Evolutionary conservation across 805 yeast genomes (phyloP).

Genomic region (Saturnispora diversa): DNA sequence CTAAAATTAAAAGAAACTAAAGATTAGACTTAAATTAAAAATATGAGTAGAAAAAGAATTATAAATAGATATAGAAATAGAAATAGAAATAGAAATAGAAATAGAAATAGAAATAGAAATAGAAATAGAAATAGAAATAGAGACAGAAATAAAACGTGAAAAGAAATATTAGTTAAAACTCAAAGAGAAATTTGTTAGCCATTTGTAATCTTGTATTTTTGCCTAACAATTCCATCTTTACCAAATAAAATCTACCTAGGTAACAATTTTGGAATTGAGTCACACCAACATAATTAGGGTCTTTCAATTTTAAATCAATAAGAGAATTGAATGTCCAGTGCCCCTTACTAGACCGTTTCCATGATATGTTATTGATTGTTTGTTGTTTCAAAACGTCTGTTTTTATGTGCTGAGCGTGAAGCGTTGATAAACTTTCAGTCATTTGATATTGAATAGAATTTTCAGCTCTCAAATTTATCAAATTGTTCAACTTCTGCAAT

Average conservation of each 20-base stretch:
- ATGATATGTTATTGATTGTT: neutral
- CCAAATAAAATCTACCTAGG: slow-evolving; percentile 12
- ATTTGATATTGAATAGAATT: neutral
- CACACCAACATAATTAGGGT: neutral
- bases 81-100: neutral
- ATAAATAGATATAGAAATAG: too few species aligned
- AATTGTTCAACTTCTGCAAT: neutral
- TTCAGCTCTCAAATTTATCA: neutral
- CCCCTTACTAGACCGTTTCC: neutral
- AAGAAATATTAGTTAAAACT: neutral
- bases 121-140: too few species aligned
- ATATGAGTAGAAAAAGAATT: neutral
- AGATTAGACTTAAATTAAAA: too few species aligned
- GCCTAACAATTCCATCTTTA: slow-evolving; percentile 4
- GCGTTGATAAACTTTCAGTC: slow-evolving; percentile 1
- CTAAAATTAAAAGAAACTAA: too few species aligned
- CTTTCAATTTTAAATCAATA: neutral
- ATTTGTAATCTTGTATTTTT: slow-evolving; percentile 5
- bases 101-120: too few species aligned
- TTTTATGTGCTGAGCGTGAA: slow-evolving; percentile 1
- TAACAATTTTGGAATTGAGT: slow-evolving; percentile 14
- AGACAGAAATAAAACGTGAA: neutral
- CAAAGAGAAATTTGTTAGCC: neutral
- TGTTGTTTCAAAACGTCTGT: neutral
- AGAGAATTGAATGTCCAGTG: neutral